These are phyloP conservation scores for Dactylis glomerata DNA, from an alignment of 176 grass and related monocot species.

Conservation along the genomic window DNA sequence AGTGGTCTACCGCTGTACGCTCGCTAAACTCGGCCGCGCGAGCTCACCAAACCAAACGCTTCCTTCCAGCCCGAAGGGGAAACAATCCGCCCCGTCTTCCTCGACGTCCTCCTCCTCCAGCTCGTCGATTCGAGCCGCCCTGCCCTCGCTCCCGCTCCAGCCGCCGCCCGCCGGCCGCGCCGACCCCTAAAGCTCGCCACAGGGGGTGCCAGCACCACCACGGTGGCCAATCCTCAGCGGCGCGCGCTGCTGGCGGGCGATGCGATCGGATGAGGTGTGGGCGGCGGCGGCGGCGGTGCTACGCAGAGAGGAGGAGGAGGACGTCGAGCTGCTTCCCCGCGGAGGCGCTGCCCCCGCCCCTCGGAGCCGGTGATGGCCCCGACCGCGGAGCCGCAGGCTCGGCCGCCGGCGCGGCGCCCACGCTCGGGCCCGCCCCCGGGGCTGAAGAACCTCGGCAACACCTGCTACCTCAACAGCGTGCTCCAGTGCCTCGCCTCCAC, in stretches of 20 bases:
- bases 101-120: neutral
- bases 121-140: constrained; percentile 35
- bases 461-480: constrained; percentile 96
- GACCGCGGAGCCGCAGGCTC: constrained; percentile 32
- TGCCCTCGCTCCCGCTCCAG: neutral
- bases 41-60: neutral
- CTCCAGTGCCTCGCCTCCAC: constrained; percentile 94
- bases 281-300: constrained; percentile 41
- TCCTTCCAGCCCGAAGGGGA: neutral
- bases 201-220: neutral
- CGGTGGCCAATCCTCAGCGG: constrained; percentile 31
- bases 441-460: constrained; percentile 94
- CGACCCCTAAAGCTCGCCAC: constrained; percentile 5
- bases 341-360: constrained; percentile 20
- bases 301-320: constrained; percentile 44
- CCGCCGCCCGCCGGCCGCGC: neutral
- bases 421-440: constrained; percentile 63
- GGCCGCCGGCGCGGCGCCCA: constrained; percentile 44
- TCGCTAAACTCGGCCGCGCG: neutral
- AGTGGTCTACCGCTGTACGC: neutral
- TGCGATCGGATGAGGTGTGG: constrained; percentile 79
- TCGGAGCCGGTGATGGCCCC: constrained; percentile 54
- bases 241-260: constrained; percentile 40
- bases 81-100: neutral
- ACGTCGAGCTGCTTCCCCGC: constrained; percentile 30